Evolutionary conservation across 1,139 yeast species (phyloP).

Genomic region (Yamadazyma epiphylla): DNA sequence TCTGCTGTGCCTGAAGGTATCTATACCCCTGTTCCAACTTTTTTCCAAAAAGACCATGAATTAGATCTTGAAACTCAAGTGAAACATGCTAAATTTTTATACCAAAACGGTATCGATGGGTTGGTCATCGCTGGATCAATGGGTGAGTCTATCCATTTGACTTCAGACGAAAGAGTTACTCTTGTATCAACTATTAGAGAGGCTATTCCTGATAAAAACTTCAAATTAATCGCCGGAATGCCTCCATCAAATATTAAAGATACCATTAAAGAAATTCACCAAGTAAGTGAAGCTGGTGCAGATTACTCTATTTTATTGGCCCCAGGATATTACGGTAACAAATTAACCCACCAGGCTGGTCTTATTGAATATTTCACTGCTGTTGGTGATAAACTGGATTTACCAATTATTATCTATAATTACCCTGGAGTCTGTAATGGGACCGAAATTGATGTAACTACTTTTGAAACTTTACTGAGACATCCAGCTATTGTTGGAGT

Average conservation of each 20-base stretch:
- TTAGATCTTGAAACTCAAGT: slow-evolving; percentile 43
- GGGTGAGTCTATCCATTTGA: slow-evolving; percentile 37
- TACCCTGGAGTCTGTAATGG: slow-evolving; percentile 42
- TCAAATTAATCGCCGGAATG: slow-evolving; percentile 32
- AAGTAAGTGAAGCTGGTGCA: slow-evolving; percentile 28
- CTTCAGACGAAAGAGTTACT: slow-evolving; percentile 28
- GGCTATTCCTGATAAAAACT: slow-evolving; percentile 24
- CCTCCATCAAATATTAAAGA: slow-evolving; percentile 29
- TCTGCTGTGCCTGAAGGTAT: slow-evolving; percentile 23
- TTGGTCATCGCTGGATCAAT: slow-evolving; percentile 47
- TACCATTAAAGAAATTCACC: slow-evolving; percentile 23
- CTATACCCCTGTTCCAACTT: slow-evolving; percentile 48
- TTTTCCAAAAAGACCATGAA: slow-evolving; percentile 36
- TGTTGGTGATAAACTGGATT: slow-evolving; percentile 24
- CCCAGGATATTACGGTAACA: slow-evolving; percentile 32
- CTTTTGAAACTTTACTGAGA: slow-evolving; percentile 26
- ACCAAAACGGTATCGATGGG: slow-evolving; percentile 42
- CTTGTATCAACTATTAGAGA: slow-evolving; percentile 18
- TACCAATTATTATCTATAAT: slow-evolving; percentile 34
- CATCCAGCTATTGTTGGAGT: slow-evolving; percentile 35
- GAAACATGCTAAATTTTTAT: slow-evolving; percentile 37
- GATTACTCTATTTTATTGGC: slow-evolving; percentile 27
- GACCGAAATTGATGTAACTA: slow-evolving; percentile 29
- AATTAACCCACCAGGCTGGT: slow-evolving; percentile 30
- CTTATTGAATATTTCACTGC: slow-evolving; percentile 27